Evolutionary conservation across 129 eudicot species (phyloP), one percentile per base, ranked within the genome.

Genomic region (Escallonia rubra): DNA sequence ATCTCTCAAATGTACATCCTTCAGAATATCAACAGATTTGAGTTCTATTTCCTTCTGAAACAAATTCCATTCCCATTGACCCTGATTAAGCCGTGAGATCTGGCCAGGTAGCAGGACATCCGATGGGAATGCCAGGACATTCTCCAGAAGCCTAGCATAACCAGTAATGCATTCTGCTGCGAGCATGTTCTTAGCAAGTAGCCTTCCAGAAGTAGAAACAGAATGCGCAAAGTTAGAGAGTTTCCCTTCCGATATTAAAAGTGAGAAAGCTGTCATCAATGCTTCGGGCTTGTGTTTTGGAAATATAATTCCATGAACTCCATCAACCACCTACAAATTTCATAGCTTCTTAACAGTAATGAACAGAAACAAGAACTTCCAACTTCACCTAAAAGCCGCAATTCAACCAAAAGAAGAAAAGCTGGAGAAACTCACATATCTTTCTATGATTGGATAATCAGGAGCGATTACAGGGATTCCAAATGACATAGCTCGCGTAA

Each of bases 401-500:
- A 51, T 7, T 50, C 40, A 63, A 61, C 74, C 51, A 43, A 77
- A 61, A 61, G 3, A 41, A 43, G 23, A 63, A 41, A 4, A 51
- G 45, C 41, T 53, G 10, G 48, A 54, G 48, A 5, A 68, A 79
- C 98, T 64, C 75, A 89, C 96, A 71, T 89, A 78, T 80, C 75
- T 82, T 67, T 58, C 77, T 42, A 89, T 89, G 72, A 84, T 78
- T 76, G 83, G 92, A 80, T 82, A 79, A 74, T 89, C 96, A 55
- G 96, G 95, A 52, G 91, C 96, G 70, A 93, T 57, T 11, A 86
- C 57, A 57, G 98, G 96, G 64, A 93, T 70, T 38, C 90, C 95
- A 67, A 86, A 84, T 63, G 98, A 73, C 98, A 93, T 89, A 51
- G 98, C 98, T 79, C 96, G 71, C 10, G 78, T 76, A 73, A 93